These are phyloP conservation scores for Phyllostachys edulis DNA, from an alignment of 176 grass and related monocot genomes.

Conservation along the genomic window DNA sequence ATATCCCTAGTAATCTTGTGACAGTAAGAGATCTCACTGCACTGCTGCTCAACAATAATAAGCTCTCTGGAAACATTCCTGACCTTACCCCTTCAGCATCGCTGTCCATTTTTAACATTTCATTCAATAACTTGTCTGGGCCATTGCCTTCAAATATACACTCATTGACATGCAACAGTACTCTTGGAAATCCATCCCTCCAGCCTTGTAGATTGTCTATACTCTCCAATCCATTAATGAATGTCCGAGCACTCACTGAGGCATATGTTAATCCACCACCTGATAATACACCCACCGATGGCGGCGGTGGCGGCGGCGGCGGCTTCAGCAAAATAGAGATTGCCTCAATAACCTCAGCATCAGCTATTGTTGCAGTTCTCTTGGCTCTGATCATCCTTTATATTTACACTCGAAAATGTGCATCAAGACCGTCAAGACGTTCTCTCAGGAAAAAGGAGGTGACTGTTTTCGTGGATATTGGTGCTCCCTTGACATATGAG, in stretches of 20 bases:
- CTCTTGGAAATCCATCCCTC: conserved; percentile 55
- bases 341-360: conserved; percentile 86
- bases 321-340: conserved; percentile 94
- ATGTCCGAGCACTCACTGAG: conserved; percentile 32
- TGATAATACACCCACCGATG: conserved; percentile 30
- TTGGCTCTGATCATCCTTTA: conserved; percentile 78
- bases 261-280: conserved; percentile 31
- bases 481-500: conserved; percentile 77
- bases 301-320: background rate
- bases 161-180: conserved; percentile 51
- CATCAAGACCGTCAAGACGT: conserved; percentile 42
- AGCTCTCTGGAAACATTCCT: conserved; percentile 64
- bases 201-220: conserved; percentile 45
- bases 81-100: conserved; percentile 40
- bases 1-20: conserved; percentile 59
- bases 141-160: conserved; percentile 52
- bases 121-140: conserved; percentile 78
- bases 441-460: conserved; percentile 71
- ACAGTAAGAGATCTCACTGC: conserved; percentile 49
- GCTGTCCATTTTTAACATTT: conserved; percentile 69
- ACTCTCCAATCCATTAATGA: conserved; percentile 33
- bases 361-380: conserved; percentile 90
- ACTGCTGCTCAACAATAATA: conserved; percentile 77
- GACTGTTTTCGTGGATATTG: conserved; percentile 81
- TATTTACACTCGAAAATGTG: conserved; percentile 84